Percentiles rank a stretch among this genome's conserved stretches.
phyloP scores from a whole-genome alignment of 106 monocot species.

The Hemerocallis citrina region DNA sequence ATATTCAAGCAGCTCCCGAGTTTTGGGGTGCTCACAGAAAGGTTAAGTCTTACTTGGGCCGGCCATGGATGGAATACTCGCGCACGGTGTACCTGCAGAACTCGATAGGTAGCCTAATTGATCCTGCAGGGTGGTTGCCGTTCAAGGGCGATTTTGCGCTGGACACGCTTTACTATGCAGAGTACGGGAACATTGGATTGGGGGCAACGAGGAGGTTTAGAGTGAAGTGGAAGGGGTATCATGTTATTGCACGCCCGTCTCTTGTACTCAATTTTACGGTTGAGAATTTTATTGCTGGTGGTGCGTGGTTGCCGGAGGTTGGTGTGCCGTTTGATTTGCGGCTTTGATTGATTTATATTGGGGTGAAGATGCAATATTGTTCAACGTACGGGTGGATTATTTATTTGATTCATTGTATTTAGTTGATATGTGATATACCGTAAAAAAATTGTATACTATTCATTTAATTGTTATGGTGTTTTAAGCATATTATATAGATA shows the following conservation, averaged over 20 bases:
- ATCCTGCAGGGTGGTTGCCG: conserved; percentile 52
- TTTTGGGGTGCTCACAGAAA: conserved; percentile 10
- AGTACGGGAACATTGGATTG: conserved; percentile 55
- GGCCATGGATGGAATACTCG: conserved; percentile 71
- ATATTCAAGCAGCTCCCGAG: conserved; percentile 24
- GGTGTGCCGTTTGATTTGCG: conserved; percentile 34
- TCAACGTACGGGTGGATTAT: no score
- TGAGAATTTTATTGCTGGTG: conserved; percentile 54
- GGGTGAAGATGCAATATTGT: no score
- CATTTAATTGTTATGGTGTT: no score
- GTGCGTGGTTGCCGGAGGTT: conserved; percentile 43
- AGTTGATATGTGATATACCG: no score
- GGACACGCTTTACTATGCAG: conserved; percentile 50
- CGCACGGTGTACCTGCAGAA: conserved; percentile 39
- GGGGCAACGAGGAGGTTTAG: conserved; percentile 29
- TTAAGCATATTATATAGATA: no score
- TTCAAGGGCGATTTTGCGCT: conserved; percentile 30
- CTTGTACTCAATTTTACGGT: conserved; percentile 39
- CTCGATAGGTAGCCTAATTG: conserved; percentile 37
- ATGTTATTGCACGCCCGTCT: conserved; percentile 28
- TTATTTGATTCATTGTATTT: no score
- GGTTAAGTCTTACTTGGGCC: conserved; percentile 51
- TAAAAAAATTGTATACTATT: no score
- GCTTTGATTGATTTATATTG: no score
- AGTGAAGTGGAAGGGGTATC: conserved; percentile 66